Base-by-base conservation (phyloP, 2,329 filamentous ascomycete genomes). In the Nemania bipapillata region DNA sequence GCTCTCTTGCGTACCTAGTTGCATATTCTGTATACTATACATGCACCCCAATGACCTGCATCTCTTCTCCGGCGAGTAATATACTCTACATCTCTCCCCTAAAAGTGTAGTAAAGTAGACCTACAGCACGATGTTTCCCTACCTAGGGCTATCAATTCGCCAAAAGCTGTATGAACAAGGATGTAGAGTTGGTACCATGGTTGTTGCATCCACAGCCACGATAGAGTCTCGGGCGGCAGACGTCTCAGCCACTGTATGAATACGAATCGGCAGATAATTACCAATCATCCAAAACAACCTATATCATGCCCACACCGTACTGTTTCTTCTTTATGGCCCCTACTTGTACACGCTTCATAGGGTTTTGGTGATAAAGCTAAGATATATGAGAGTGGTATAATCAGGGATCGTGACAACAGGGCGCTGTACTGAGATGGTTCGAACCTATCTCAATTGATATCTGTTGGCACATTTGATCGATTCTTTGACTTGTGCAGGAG, bases 211-310 rank as follows among this genome's bases (percentile, higher is more conserved):
- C 4, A 6, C 8, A 32, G 28, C n/a, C 1, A 45, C 54, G 62
- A 47, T 24, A 59, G 28, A 59, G 53, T 55, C n/a, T 53, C 62
- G 54, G 62, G 28, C 4, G 35, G 35, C 8, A 35, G 4, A 28
- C 22, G 47, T 30, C 65, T 63, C 54, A 63, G 59, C 53, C 59
- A 67, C 59, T 22, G 22, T 63, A 8, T n/a, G n/a, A 54, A 37
- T 57, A 61, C 65, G 47, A 63, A 63, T 53, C 37, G 12, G 7
- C 20, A 28, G 15, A 40, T n/a, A n/a, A 12, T 32, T 30, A 30
- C 11, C 26, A 32, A 32, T 12, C 17, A 53, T 15, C 20, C 17
- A 6, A 28, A 53, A 7, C 50, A 11, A 30, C 9, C 12, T 53
- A 24, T 7, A 52, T 52, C 15, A 62, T 49, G 11, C 26, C 24